Conservation (phyloP, 352 stramenopile genomes). For the Pythium sukuiense region DNA sequence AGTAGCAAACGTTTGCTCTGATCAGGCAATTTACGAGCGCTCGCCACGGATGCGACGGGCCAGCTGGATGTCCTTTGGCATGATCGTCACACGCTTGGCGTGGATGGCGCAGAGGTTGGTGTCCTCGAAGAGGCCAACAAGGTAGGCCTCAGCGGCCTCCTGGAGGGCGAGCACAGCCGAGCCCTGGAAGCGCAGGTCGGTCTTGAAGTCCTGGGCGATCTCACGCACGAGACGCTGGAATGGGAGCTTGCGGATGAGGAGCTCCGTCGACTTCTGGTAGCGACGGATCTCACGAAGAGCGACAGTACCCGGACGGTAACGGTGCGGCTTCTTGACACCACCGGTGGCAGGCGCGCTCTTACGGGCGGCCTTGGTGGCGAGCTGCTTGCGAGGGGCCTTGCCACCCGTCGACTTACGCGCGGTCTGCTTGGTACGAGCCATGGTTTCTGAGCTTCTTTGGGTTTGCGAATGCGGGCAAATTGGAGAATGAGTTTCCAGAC, state of each 20-base stretch:
- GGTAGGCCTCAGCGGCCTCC: slow-evolving; percentile 87
- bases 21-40: slow-evolving; percentile 55
- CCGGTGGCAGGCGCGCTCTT: slow-evolving; percentile 91
- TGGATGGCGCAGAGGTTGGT: slow-evolving; percentile 94
- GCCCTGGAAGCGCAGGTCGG: slow-evolving; percentile 88
- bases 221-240: slow-evolving; percentile 96
- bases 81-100: slow-evolving; percentile 93
- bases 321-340: slow-evolving; percentile 93
- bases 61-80: slow-evolving; percentile 95
- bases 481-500: slow-evolving; percentile 40
- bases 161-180: slow-evolving; percentile 85
- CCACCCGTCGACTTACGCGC: slow-evolving; percentile 94
- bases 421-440: slow-evolving; percentile 97
- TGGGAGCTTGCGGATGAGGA: slow-evolving; percentile 95
- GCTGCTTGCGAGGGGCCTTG: slow-evolving; percentile 94
- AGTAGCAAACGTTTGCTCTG: not conserved
- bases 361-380: slow-evolving; percentile 91
- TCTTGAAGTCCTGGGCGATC: slow-evolving; percentile 88
- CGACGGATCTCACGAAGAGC: slow-evolving; percentile 96
- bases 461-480: slow-evolving; percentile 53
- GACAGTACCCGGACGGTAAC: slow-evolving; percentile 83
- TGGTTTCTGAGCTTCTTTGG: slow-evolving; percentile 37
- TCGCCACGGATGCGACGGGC: slow-evolving; percentile 91
- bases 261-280: slow-evolving; percentile 96
- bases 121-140: slow-evolving; percentile 87